Base-by-base conservation (phyloP, 2,329 filamentous ascomycete species). In the Ophiocordyceps australis region DNA sequence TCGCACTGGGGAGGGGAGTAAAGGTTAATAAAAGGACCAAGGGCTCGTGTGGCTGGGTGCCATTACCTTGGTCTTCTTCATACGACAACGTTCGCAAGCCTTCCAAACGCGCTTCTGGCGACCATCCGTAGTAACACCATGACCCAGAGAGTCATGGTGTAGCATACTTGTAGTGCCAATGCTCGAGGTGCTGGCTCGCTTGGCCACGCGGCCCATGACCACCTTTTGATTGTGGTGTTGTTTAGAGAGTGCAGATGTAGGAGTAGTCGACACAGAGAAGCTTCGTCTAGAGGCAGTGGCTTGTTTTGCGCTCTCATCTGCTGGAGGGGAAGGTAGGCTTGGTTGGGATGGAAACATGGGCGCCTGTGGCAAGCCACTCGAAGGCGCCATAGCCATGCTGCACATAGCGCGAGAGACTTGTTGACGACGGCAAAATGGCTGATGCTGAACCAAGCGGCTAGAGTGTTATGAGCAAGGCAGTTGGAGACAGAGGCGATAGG, bases 41-140 rank as follows among this genome's bases (percentile, higher is more conserved):
- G 4, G 9, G 15, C 9, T 7, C n/a, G 9, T n/a, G 15, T 24
- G 10, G 6, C 15, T 17, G 7, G 22, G 4, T 11, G n/a, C 7
- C n/a, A 32, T 25, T 48, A 69, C 67, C 66, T 74, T 74, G 28
- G 69, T 74, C 55, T 74, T 74, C 57, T 74, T 74, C 65, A 73
- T 73, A 35, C 68, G 54, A 53, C 68, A 74, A 35, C 69, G 54
- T 47, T 74, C 67, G 35, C 69, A 74, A 12, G 69, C 69, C 43
- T 74, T 74, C 67, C 67, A 73, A 28, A 73, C 67, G 35, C 69
- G 54, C 52, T 73, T 74, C 40, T 73, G 65, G 33, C 67, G 56
- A 24, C 58, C 60, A 35, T 72, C 66, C 35, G 60, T 50, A 21
- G 48, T 48, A 29, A 38, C 33, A 23, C 35, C 38, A 28, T 49